These are phyloP conservation scores for Amanita muscaria DNA, from an alignment of 768 basidiomycete genomes.

Conservation along the genomic window DNA sequence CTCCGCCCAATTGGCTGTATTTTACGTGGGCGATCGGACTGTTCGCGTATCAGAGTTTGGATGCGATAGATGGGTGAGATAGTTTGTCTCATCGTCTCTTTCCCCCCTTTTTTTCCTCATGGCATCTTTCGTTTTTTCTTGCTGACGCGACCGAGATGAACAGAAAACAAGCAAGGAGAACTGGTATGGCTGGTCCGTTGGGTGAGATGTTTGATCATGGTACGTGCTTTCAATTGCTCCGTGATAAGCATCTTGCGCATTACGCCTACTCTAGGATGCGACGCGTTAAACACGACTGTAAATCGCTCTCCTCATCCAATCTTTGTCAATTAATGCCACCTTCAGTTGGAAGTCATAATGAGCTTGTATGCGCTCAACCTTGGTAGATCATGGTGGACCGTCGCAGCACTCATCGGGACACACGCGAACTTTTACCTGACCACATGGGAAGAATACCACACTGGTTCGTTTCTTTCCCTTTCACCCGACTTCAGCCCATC, in stretches of 20 bases:
- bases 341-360: conserved; percentile 80
- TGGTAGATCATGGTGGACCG: conserved; percentile 95
- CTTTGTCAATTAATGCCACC: neutral
- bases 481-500: neutral
- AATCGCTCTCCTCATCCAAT: conserved; percentile 4
- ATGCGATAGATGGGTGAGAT: conserved; percentile 80
- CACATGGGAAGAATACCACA: conserved; percentile 85
- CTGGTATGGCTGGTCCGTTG: conserved; percentile 95
- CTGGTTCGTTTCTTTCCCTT: conserved; percentile 37
- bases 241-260: too few relatives aligned
- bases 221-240: conserved; percentile 20
- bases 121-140: conserved; percentile 9
- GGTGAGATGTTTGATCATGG: conserved; percentile 99
- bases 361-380: conserved; percentile 80
- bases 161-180: conserved; percentile 94
- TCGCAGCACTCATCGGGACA: conserved; percentile 72
- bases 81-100: conserved; percentile 10
- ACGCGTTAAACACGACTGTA: conserved; percentile 93
- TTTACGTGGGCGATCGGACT: conserved; percentile 88
- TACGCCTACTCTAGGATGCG: conserved; percentile 80
- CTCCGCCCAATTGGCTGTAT: conserved; percentile 82
- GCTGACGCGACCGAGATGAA: conserved; percentile 6
- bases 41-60: conserved; percentile 86
- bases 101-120: conserved; percentile 8
- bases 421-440: conserved; percentile 75